Conservation (phyloP, 208 protist genomes). For the Acanthamoeba divionensis region DNA sequence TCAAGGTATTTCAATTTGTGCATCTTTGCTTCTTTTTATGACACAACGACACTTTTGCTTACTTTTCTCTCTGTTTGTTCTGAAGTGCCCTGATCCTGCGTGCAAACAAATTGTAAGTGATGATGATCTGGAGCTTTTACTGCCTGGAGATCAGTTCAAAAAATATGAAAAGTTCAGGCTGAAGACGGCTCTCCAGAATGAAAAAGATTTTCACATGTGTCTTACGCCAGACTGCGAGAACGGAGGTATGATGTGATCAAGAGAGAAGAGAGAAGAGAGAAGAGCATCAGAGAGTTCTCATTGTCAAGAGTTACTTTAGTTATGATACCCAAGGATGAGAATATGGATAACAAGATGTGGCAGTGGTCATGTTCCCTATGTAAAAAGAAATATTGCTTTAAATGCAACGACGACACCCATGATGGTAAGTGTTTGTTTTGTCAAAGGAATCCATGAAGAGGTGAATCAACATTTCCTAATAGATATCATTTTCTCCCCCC, state of each 20-base stretch:
- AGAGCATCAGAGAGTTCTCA: too few species aligned
- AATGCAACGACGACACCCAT: conserved; percentile 43
- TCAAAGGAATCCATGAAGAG: too few species aligned
- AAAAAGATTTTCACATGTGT: conserved; percentile 3
- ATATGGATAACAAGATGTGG: conserved; percentile 15
- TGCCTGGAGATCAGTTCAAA: not conserved
- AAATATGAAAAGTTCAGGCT: conserved; percentile 51
- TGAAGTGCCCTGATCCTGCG: not conserved
- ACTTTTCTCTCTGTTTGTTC: too few species aligned
- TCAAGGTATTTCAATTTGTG: too few species aligned
- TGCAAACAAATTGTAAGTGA: not conserved
- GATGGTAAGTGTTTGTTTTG: too few species aligned
- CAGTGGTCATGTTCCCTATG: conserved; percentile 32
- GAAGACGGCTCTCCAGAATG: conserved; percentile 19
- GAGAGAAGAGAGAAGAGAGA: too few species aligned
- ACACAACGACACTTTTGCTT: too few species aligned
- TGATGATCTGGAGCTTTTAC: conserved; percentile 25
- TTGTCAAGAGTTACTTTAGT: too few species aligned
- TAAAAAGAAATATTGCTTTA: conserved; percentile 40
- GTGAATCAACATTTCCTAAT: too few species aligned
- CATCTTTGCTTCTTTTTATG: too few species aligned
- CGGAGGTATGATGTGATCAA: conserved; percentile 37
- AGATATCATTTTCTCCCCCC: too few species aligned
- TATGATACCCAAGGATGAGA: too few species aligned
- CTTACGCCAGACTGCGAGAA: conserved; percentile 42